Evolutionary conservation across 2,329 filamentous ascomycete species (phyloP).

Genomic region (Atkinsonella texensis): DNA sequence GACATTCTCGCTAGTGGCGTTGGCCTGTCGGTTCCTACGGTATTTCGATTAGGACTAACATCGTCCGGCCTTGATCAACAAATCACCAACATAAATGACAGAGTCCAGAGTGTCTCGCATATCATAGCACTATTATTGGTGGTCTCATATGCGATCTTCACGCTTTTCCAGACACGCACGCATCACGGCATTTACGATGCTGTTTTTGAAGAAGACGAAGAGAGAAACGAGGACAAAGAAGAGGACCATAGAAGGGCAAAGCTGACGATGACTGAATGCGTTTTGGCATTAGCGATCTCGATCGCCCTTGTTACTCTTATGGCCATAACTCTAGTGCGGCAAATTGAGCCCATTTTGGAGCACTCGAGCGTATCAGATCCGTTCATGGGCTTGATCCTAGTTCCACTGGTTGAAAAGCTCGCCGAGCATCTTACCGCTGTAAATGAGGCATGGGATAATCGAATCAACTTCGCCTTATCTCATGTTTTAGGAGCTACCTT

Average conservation of each 20-base stretch:
- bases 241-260: slow-evolving; percentile 51
- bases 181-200: slow-evolving; percentile 69
- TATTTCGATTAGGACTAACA: slow-evolving; percentile 41
- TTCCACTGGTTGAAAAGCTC: slow-evolving; percentile 75
- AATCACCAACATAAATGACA: slow-evolving; percentile 15
- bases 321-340: slow-evolving; percentile 14
- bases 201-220: slow-evolving; percentile 60
- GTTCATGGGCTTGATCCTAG: slow-evolving; percentile 59
- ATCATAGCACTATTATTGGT: not conserved
- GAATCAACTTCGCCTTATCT: slow-evolving; percentile 55
- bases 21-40: slow-evolving; percentile 32
- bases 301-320: slow-evolving; percentile 35
- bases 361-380: slow-evolving; percentile 26
- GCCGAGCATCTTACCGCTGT: slow-evolving; percentile 76
- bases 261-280: slow-evolving; percentile 56
- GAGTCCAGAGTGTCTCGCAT: not conserved
- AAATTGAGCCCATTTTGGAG: not conserved
- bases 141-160: slow-evolving; percentile 37
- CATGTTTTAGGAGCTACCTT: slow-evolving; percentile 81
- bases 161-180: slow-evolving; percentile 64
- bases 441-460: slow-evolving; percentile 73
- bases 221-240: slow-evolving; percentile 50
- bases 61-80: slow-evolving; percentile 41
- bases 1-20: slow-evolving; percentile 17
- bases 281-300: slow-evolving; percentile 48